phyloP scores from a whole-genome alignment of 371 early-diverging fungal genomes.

The Mucor mucedo region DNA sequence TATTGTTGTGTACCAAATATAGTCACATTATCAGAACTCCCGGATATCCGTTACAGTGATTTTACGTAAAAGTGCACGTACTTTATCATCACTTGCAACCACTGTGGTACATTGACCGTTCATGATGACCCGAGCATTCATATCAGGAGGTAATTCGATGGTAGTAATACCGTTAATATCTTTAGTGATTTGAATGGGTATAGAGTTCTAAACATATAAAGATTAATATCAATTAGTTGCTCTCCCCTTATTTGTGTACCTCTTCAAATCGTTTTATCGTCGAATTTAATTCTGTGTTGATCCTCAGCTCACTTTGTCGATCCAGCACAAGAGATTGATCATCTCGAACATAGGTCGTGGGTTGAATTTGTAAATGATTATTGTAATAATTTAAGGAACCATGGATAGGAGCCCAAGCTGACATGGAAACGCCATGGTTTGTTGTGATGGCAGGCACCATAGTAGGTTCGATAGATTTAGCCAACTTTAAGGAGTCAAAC shows the following conservation, averaged over 20 bases:
- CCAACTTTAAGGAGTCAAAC: slow-evolving; percentile 18
- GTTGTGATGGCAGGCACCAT: slow-evolving; percentile 11
- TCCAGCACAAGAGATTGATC: slow-evolving; percentile 20
- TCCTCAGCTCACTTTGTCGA: slow-evolving; percentile 13
- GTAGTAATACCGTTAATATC: slow-evolving; percentile 23
- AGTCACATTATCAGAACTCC: slow-evolving; percentile 6
- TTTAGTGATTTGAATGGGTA: slow-evolving; percentile 20
- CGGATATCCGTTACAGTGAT: slow-evolving; percentile 17
- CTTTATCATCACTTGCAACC: slow-evolving; percentile 25
- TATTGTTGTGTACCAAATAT: not conserved
- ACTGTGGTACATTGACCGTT: slow-evolving; percentile 20
- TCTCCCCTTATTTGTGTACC: slow-evolving; percentile 19
- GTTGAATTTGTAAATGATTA: slow-evolving; percentile 28
- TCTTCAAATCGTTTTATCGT: slow-evolving; percentile 33
- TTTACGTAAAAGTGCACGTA: slow-evolving; percentile 23
- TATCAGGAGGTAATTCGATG: slow-evolving; percentile 28
- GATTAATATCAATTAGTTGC: not conserved
- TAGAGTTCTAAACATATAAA: slow-evolving; percentile 18
- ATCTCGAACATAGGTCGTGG: slow-evolving; percentile 19
- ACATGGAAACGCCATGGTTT: slow-evolving; percentile 12
- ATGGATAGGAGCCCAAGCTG: slow-evolving; percentile 31
- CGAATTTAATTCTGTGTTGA: slow-evolving; percentile 24
- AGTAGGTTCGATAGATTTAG: slow-evolving; percentile 24
- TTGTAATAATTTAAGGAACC: slow-evolving; percentile 33
- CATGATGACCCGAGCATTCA: slow-evolving; percentile 28